Base-by-base conservation (phyloP, 257 asterid genomes). In the Jaltomata sinuosa region DNA sequence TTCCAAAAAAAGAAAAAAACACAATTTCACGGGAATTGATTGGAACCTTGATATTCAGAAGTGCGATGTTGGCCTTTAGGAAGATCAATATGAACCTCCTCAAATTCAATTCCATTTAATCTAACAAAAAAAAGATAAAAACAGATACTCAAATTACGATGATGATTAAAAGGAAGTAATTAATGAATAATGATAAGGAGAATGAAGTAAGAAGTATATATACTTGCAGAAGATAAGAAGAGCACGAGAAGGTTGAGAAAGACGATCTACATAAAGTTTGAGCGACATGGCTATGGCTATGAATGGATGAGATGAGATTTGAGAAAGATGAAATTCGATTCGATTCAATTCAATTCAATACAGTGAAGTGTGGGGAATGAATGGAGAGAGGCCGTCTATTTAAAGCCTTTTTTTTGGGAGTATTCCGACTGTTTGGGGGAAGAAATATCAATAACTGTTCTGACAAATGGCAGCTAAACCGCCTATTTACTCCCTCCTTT, bases 231-330 rank as follows among this genome's bases (percentile, higher is more conserved):
- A 94, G 80, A 96, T 87, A 57, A 96, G 87, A 83, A 94, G 52
- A 40, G 99, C 98, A n/a, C 98, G 97, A 25, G 98, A 91, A 21
- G 99, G 99, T 81, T 94, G 98, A 19, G 98, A 93, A 91, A 93
- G 85, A 10, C 99, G 97, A 91, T 94, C 99, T 0, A 88, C 98
- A 49, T 87, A 96, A 57, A 96, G 67, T 85, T 92, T 91, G 47
- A 94, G 92, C 87, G 89, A 61, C 98, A 96, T 76, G 34, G 22
- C 11, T 29, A 45, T 47, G 57, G 0, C 22, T 29, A 45, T 47
- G 57, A 0, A 74, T 71, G 10, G 19, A 40, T 40, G 0, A 1
- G 57, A 45, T 8, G 9, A 76, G 62, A 49, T 8, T 49, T 27
- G 2, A 34, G 16, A 68, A 52, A 8, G 1, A 4, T 0, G 6